Evolutionary conservation across 2,329 filamentous ascomycete genomes (phyloP).

Genomic region (Talaromyces sp.): DNA sequence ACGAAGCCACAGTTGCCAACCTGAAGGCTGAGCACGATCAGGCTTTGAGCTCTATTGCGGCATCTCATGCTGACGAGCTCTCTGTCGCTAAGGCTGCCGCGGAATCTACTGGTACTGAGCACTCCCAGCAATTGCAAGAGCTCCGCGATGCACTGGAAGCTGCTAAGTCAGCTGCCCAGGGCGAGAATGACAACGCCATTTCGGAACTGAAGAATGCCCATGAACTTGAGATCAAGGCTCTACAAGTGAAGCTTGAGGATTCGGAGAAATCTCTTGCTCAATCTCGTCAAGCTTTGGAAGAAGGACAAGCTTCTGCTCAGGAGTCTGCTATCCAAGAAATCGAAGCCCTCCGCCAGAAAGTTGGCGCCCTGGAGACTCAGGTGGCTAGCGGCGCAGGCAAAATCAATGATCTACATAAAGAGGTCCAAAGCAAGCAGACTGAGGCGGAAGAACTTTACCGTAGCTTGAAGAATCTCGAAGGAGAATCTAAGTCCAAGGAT

Average conservation of each 20-base stretch:
- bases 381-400: slow-evolving; percentile 34
- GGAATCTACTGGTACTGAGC: slow-evolving; percentile 32
- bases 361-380: slow-evolving; percentile 35
- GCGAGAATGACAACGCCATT: slow-evolving; percentile 34
- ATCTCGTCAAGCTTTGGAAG: slow-evolving; percentile 37
- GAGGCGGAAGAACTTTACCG: slow-evolving; percentile 43
- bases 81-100: slow-evolving; percentile 33
- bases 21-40: slow-evolving; percentile 35
- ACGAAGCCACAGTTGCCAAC: slow-evolving; percentile 32
- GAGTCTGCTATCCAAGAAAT: slow-evolving; percentile 40
- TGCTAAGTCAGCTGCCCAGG: slow-evolving; percentile 32
- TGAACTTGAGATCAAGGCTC: slow-evolving; percentile 34
- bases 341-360: slow-evolving; percentile 39
- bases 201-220: slow-evolving; percentile 35
- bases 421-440: slow-evolving; percentile 39
- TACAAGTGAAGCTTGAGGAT: slow-evolving; percentile 38
- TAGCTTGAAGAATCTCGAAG: slow-evolving; percentile 39
- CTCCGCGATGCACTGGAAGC: slow-evolving; percentile 38
- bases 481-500: slow-evolving; percentile 42
- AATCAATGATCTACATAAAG: slow-evolving; percentile 38
- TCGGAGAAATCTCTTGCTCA: slow-evolving; percentile 39
- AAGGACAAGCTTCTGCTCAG: slow-evolving; percentile 36
- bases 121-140: slow-evolving; percentile 37
- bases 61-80: slow-evolving; percentile 39
- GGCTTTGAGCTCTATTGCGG: slow-evolving; percentile 27